Base-by-base conservation (phyloP, 257 asterid species). In the Nyctanthes arbortristis region DNA sequence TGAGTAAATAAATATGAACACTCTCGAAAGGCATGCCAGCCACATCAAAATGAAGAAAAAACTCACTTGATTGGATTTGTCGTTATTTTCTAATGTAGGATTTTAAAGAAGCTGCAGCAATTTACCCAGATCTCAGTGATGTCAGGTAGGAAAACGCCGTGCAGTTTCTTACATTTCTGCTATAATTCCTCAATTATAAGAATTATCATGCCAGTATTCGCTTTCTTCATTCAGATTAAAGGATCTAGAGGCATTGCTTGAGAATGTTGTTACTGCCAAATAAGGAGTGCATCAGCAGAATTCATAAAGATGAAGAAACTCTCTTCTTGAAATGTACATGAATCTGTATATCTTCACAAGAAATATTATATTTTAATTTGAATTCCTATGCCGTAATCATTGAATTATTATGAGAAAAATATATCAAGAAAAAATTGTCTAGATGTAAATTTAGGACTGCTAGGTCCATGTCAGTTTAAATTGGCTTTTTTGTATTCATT, bases 41-140 rank as follows among this genome's bases (percentile, higher is more conserved):
- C 7, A 4, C n/a, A 3, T 39, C 47, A 39, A 39, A 39, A 12
- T 39, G 47, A 39, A 39, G 47, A 39, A 39, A 2, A 16, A 12
- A n/a, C 47, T 39, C 2, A 39, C 47, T 13, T 49, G 13, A 49
- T 11, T 49, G 8, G 8, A 6, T 22, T 9, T 1, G 5, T 49
- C 29, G 22, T 7, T 54, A 25, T 61, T 32, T 67, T 65, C 10
- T 25, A 16, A 22, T 29, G 62, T 67, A 93, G 97, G 97, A 89
- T 84, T 94, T 94, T 66, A 81, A 77, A 73, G 96, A 77, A 73
- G 99, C 97, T 18, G 84, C 80, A 64, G 99, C 96, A 16, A 69
- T 81, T 60, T 94, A 87, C 83, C 89, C 97, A 0, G 93, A 88
- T 85, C 79, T 94, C 83, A 78, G 93, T 76, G 84, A 84, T 64